phyloP scores from a whole-genome alignment of 2,329 filamentous ascomycete genomes.

The Pseudogymnoascus sp. region DNA sequence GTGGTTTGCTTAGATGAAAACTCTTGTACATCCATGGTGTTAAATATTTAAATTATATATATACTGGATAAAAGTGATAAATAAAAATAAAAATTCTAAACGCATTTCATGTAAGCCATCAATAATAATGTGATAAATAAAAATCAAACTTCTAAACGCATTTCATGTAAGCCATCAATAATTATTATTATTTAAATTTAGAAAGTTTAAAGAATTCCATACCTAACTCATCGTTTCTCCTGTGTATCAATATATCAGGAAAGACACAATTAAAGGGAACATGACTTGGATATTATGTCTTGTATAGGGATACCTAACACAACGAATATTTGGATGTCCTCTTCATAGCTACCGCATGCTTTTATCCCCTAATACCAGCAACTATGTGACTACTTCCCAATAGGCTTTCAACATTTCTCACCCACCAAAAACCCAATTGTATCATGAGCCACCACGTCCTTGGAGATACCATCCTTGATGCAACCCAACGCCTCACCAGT shows the following conservation, averaged over 20 bases:
- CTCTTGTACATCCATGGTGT: not conserved
- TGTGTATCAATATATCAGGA: not conserved
- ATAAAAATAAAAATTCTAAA: not conserved
- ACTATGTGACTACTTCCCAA: slow-evolving; percentile 11
- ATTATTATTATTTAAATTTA: too few species aligned
- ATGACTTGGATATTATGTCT: not conserved
- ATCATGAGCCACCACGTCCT: slow-evolving; percentile 31
- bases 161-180: too few species aligned
- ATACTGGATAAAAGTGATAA: not conserved
- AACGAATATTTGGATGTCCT: not conserved
- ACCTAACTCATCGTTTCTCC: too few species aligned
- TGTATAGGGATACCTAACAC: not conserved
- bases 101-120: too few species aligned
- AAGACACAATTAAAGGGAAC: not conserved
- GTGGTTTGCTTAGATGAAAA: not conserved
- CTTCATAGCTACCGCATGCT: not conserved
- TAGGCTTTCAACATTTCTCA: slow-evolving; percentile 14
- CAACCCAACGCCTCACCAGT: slow-evolving; percentile 35
- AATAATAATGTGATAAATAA: not conserved
- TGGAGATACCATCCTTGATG: slow-evolving; percentile 25
- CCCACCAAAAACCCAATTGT: slow-evolving; percentile 25
- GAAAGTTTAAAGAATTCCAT: too few species aligned
- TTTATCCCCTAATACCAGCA: too few species aligned
- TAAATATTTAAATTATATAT: too few species aligned
- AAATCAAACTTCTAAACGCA: not conserved